phyloP scores from a whole-genome alignment of 208 protist species.

The Trypanosomatidae sp. region DNA sequence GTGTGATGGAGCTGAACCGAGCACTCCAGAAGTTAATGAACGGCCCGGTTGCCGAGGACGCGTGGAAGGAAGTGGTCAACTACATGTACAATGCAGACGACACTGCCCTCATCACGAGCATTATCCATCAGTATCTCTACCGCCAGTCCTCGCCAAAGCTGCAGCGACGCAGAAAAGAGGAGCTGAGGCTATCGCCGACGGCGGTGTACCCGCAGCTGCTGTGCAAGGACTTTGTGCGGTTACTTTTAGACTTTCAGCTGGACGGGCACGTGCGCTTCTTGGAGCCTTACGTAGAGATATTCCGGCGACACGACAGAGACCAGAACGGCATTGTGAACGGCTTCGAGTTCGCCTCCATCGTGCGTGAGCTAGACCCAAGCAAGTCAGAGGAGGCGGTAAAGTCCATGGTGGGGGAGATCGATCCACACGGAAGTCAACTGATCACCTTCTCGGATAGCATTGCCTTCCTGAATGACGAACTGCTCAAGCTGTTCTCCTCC shows the following conservation, averaged over 20 bases:
- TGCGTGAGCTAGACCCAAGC: conserved; percentile 45
- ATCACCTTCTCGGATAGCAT: conserved; percentile 87
- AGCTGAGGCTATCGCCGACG: conserved; percentile 7
- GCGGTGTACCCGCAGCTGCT: conserved; percentile 38
- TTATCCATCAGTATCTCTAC: conserved; percentile 56
- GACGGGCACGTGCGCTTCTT: conserved; percentile 90
- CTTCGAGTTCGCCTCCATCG: conserved; percentile 59
- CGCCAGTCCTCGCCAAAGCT: conserved; percentile 30
- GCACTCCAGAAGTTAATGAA: conserved; percentile 54
- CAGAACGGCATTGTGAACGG: conserved; percentile 80
- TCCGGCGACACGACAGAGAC: conserved; percentile 69
- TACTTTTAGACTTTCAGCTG: conserved; percentile 91
- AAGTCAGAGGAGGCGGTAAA: conserved; percentile 61
- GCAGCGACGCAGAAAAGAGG: conserved; percentile 20
- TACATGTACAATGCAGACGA: conserved; percentile 91
- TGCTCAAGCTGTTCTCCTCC: conserved; percentile 37
- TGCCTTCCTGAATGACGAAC: conserved; percentile 66
- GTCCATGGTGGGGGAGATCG: conserved; percentile 56
- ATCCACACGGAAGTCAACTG: conserved; percentile 70
- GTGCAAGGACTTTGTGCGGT: conserved; percentile 68
- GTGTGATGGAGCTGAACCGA: conserved; percentile 49
- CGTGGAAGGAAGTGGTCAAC: conserved; percentile 83
- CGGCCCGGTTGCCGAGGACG: conserved; percentile 59
- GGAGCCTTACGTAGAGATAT: conserved; percentile 66
- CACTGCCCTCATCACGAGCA: conserved; percentile 54